Percentiles rank a stretch among this genome's conserved stretches.
Evolutionary conservation across 441 rosid genomes (phyloP).

Genomic region (Gossypium trilobum): DNA sequence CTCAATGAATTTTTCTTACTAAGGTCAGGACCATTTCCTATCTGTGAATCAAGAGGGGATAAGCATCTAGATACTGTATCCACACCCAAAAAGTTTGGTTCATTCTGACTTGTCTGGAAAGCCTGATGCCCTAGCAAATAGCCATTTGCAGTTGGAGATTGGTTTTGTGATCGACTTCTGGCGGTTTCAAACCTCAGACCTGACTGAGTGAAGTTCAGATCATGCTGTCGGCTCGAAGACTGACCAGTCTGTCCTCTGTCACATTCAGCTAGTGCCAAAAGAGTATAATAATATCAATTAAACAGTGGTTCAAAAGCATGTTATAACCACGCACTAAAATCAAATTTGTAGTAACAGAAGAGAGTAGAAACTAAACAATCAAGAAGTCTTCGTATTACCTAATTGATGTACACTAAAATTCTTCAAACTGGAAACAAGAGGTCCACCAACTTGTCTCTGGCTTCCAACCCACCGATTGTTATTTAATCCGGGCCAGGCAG

Average conservation of each 20-base stretch:
- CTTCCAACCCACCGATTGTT: conserved; percentile 47
- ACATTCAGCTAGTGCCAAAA: conserved; percentile 43
- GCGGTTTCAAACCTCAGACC: conserved; percentile 43
- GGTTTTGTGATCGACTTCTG: conserved; percentile 36
- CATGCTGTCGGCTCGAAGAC: conserved; percentile 38
- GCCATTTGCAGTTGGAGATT: conserved; percentile 48
- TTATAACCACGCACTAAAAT: neutral
- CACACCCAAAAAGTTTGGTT: conserved; percentile 45
- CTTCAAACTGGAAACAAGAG: conserved; percentile 42
- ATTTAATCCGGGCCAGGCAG: conserved; percentile 48
- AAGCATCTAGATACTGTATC: conserved; percentile 47
- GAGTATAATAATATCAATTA: conserved; percentile 14
- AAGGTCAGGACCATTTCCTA: conserved; percentile 40
- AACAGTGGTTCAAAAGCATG: conserved; percentile 13
- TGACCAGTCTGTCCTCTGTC: conserved; percentile 36
- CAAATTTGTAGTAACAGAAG: neutral
- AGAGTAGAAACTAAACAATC: neutral
- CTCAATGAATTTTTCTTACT: conserved; percentile 39
- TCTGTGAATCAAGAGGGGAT: conserved; percentile 35
- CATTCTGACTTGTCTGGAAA: conserved; percentile 45
- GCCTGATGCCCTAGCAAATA: conserved; percentile 43
- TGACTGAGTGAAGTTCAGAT: conserved; percentile 40
- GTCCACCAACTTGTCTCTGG: conserved; percentile 49
- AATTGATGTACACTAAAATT: conserved; percentile 41
- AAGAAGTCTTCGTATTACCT: conserved; percentile 38